phyloP scores from a whole-genome alignment of 1,139 yeast species.

The Geotrichum histeridarum region DNA sequence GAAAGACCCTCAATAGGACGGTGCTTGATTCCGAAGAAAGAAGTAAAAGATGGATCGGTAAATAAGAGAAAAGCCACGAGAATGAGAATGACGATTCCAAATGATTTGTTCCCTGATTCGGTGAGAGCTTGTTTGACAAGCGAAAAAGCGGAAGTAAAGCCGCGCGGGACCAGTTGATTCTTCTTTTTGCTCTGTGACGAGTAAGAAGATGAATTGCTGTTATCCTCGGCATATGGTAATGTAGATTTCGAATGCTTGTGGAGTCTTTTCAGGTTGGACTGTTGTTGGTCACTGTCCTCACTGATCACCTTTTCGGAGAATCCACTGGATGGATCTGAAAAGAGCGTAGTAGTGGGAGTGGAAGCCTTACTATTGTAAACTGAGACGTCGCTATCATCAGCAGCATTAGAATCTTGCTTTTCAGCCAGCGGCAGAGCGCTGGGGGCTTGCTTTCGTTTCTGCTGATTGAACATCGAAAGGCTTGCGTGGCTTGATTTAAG shows the following conservation, averaged over 20 bases:
- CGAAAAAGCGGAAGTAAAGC: not conserved
- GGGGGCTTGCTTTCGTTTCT: not conserved
- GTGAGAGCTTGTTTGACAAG: constrained; percentile 1
- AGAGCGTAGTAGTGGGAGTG: not conserved
- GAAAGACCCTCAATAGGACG: not conserved
- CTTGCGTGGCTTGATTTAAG: not conserved
- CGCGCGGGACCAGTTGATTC: not conserved
- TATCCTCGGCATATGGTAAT: not conserved
- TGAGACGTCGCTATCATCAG: not conserved
- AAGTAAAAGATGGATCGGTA: not conserved
- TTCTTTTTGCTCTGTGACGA: not conserved
- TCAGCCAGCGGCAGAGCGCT: constrained; percentile 3
- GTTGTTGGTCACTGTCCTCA: not conserved
- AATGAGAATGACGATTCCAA: not conserved
- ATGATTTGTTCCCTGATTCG: constrained; percentile 2
- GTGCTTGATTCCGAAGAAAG: not conserved
- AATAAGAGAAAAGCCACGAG: not conserved
- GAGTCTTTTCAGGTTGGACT: not conserved
- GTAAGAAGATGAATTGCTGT: not conserved
- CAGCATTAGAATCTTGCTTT: not conserved
- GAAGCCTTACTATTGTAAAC: constrained; percentile 1
- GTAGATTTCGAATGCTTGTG: constrained; percentile 4
- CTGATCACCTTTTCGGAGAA: not conserved
- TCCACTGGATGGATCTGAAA: too few relatives aligned
- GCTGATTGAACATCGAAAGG: not conserved